phyloP scores from a whole-genome alignment of 495 filamentous ascomycete species.

The Friedmanniomyces simplex region DNA sequence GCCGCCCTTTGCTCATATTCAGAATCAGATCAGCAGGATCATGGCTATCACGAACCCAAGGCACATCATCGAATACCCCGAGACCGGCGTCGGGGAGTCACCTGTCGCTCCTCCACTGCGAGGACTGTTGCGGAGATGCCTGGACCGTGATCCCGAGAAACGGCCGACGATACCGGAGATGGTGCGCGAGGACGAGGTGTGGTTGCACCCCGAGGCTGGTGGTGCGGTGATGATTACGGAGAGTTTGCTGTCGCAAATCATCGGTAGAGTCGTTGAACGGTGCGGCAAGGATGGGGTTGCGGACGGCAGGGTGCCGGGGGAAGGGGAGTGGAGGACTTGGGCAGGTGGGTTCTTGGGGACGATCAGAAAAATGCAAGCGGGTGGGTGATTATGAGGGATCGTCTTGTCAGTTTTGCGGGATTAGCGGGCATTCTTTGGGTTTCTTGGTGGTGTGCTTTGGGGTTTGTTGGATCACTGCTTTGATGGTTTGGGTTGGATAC shows the following conservation, averaged over 20 bases:
- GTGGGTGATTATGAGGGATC: neutral
- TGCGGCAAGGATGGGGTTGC: slow-evolving; percentile 48
- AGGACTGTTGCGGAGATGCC: slow-evolving; percentile 63
- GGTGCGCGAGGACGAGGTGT: slow-evolving; percentile 60
- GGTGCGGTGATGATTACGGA: slow-evolving; percentile 64
- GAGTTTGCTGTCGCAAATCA: slow-evolving; percentile 64
- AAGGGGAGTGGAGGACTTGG: slow-evolving; percentile 62
- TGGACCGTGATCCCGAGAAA: slow-evolving; percentile 65
- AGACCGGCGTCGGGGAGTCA: slow-evolving; percentile 60
- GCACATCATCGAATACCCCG: slow-evolving; percentile 72
- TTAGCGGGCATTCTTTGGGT: too few relatives aligned
- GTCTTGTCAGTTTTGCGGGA: too few relatives aligned
- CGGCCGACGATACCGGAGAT: slow-evolving; percentile 72
- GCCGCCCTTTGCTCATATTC: slow-evolving; percentile 85
- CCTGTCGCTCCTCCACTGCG: slow-evolving; percentile 60
- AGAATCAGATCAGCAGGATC: slow-evolving; percentile 63
- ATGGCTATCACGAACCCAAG: slow-evolving; percentile 83
- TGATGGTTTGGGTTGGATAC: too few relatives aligned
- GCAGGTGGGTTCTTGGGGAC: slow-evolving; percentile 55
- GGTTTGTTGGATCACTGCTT: too few relatives aligned
- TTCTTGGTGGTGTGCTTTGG: too few relatives aligned
- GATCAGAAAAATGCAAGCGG: slow-evolving; percentile 47
- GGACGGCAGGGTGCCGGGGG: slow-evolving; percentile 43
- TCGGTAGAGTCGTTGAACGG: slow-evolving; percentile 65
- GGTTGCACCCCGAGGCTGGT: slow-evolving; percentile 63